Evolutionary conservation across 495 filamentous ascomycete genomes (phyloP), one percentile per base, ranked within the genome.

Genomic region (Penicillium psychrofluorescens): DNA sequence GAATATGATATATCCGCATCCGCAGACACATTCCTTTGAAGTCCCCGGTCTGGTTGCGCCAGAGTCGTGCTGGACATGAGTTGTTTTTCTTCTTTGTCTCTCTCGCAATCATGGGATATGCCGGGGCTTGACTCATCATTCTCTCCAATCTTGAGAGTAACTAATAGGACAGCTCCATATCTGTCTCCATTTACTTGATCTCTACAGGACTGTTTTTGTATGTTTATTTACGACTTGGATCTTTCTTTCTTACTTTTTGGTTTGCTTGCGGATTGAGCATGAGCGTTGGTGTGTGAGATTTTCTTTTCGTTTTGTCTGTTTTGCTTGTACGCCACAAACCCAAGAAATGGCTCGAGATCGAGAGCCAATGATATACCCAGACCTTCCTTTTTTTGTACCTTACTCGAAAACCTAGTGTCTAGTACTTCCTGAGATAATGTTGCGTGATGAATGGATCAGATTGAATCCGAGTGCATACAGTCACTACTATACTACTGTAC

Each of bases 1-100:
- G 14, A 63, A 64, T 37, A 48, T 70, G 54, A 55, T 66, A 1
- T 66, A 68, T 43, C 49, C 60, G 3, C 62, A 64, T 44, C 48
- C 60, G 4, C 62, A 64, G 11, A 43, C 59, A 37, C 57, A 61
- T n/a, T 41, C 53, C 0, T 50, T 63, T 11, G 62, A 61, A 12
- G 55, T 60, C 35, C 45, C 51, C 2, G 60, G 53, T 1, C 55
- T 62, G 47, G 50, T 53, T 42, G 50, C 56, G 4, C 49, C 63
- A 9, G 62, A 63, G 41, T 41, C 62, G 10, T 53, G 48, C 36
- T 71, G 67, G 67, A 55, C 61, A 30, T 66, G 56, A 56, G 22
- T 22, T 22, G 22, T n/a, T n/a, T n/a, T n/a, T n/a, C 22, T 22
- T 22, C 22, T 3, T 22, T 22, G 3, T 3, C 4, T 22, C 4